These are phyloP conservation scores for Panaeolus papilionaceus DNA, from an alignment of 768 basidiomycete species.

Conservation along the genomic window DNA sequence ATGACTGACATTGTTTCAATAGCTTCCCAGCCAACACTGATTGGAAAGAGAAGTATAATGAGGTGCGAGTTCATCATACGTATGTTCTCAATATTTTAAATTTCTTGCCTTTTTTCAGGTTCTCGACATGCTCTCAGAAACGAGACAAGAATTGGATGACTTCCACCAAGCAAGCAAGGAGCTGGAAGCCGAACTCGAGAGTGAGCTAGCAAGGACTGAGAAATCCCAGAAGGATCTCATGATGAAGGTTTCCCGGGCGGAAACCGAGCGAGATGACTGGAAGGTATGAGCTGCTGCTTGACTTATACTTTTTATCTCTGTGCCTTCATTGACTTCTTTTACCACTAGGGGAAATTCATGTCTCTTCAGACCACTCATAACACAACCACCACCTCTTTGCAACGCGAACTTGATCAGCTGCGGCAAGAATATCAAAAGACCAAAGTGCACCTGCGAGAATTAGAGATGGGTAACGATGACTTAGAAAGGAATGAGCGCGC, in stretches of 20 bases:
- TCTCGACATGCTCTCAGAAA: constrained; percentile 84
- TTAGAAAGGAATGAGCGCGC: constrained; percentile 94
- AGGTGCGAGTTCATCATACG: constrained; percentile 41
- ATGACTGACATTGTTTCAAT: constrained; percentile 28
- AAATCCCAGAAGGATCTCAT: constrained; percentile 82
- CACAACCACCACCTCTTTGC: constrained; percentile 87
- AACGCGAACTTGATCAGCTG: constrained; percentile 87
- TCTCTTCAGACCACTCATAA: constrained; percentile 90
- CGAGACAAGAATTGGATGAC: constrained; percentile 85
- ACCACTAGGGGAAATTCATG: constrained; percentile 77
- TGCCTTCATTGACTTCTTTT: constrained; percentile 17
- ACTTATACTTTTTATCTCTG: constrained; percentile 7
- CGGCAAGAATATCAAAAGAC: constrained; percentile 75
- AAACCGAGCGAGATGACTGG: constrained; percentile 88
- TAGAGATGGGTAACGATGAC: constrained; percentile 99
- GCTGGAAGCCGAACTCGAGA: constrained; percentile 92
- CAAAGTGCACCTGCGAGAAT: constrained; percentile 80
- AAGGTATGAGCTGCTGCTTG: constrained; percentile 62
- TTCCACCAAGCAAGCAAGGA: constrained; percentile 90
- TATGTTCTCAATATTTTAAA: neutral
- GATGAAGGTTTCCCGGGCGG: constrained; percentile 72
- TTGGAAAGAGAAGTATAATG: constrained; percentile 83
- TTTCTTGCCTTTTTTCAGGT: constrained; percentile 44
- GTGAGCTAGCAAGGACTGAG: constrained; percentile 88
- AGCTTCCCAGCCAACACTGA: constrained; percentile 67